Evolutionary conservation across 768 basidiomycete genomes (phyloP), one percentile per base, ranked within the genome.

Genomic region (Macrolepiota albuminosa): DNA sequence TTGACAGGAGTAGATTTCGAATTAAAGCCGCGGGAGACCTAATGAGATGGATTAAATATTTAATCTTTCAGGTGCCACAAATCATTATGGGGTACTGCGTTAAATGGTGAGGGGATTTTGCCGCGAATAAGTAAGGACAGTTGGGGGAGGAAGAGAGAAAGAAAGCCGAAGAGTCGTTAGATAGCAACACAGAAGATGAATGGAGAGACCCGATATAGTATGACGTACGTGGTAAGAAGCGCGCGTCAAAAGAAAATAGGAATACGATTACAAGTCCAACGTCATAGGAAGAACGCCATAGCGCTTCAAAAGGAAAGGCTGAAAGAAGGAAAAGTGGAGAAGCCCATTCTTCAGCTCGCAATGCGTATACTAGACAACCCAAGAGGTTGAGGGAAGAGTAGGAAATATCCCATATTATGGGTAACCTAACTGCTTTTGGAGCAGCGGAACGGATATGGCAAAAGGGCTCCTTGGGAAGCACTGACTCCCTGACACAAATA

Each of bases 261-360:
- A 66, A 70, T 76, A 76, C 65, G 71, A 71, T 73, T 78, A 79
- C 77, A 79, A 72, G 72, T 73, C 70, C 76, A 63, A 39, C 39
- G 14, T 39, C 39, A 39, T 16, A 39, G 64, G 62, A 54, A 57
- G 56, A 60, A 58, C 51, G 61, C 62, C 55, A 56, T 54, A 39
- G 52, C 45, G 58, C 51, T 48, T 56, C n/a, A 51, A 53, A 54
- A 36, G 21, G 39, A 33, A 42, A 59, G 46, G 49, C 21, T 33
- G 50, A 43, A 51, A 57, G 57, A 52, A 43, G 60, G 54, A 50
- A 58, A 59, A 60, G 34, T 40, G 57, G 46, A 54, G 56, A 59
- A 49, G 52, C 57, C 57, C 58, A 52, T 59, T 61, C 58, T 60
- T 60, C 58, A 60, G 45, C 56, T 57, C 40, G 60, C 36, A 31